Percentiles rank a stretch among this genome's conserved stretches.
Evolutionary conservation across 2,329 filamentous ascomycete species (phyloP).

Genomic region (Phyllosticta paracitricarpa): DNA sequence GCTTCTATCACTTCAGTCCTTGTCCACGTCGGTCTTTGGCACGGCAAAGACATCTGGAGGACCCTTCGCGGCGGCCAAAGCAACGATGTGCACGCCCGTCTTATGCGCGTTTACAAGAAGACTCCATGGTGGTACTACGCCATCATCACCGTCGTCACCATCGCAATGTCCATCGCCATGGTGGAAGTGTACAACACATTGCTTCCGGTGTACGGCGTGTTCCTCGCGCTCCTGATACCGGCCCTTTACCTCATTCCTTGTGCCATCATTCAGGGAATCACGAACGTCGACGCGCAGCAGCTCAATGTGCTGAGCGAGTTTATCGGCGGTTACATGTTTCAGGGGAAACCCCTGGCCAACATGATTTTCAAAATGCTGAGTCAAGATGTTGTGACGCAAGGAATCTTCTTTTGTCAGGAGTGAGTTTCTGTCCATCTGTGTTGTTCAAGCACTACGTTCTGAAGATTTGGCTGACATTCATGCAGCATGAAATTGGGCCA

Average conservation of each 20-base stretch:
- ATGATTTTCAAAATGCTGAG: slow-evolving; percentile 35
- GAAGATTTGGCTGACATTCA: no score
- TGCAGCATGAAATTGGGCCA: slow-evolving; percentile 28
- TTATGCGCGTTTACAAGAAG: slow-evolving; percentile 23
- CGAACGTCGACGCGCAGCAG: slow-evolving; percentile 12
- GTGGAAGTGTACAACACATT: slow-evolving; percentile 5
- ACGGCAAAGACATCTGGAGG: slow-evolving; percentile 25
- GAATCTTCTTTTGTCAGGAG: slow-evolving; percentile 9
- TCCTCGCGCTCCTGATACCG: slow-evolving; percentile 4
- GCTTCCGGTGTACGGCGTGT: slow-evolving; percentile 6
- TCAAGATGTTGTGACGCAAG: slow-evolving; percentile 9
- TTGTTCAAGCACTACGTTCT: no score
- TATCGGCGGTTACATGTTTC: slow-evolving; percentile 63
- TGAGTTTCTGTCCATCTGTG: no score
- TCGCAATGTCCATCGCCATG: slow-evolving; percentile 15
- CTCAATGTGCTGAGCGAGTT: slow-evolving; percentile 48
- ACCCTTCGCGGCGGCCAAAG: slow-evolving; percentile 4
- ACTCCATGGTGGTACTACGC: slow-evolving; percentile 34
- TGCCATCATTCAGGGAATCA: slow-evolving; percentile 10
- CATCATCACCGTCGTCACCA: slow-evolving; percentile 44
- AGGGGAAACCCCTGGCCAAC: slow-evolving; percentile 59
- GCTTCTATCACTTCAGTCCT: slow-evolving; percentile 24
- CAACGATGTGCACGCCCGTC: slow-evolving; percentile 24
- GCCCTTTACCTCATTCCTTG: slow-evolving; percentile 7
- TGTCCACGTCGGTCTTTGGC: slow-evolving; percentile 25